phyloP scores from a whole-genome alignment of 1,139 yeast genomes.

The Geotrichum histeridarum region DNA sequence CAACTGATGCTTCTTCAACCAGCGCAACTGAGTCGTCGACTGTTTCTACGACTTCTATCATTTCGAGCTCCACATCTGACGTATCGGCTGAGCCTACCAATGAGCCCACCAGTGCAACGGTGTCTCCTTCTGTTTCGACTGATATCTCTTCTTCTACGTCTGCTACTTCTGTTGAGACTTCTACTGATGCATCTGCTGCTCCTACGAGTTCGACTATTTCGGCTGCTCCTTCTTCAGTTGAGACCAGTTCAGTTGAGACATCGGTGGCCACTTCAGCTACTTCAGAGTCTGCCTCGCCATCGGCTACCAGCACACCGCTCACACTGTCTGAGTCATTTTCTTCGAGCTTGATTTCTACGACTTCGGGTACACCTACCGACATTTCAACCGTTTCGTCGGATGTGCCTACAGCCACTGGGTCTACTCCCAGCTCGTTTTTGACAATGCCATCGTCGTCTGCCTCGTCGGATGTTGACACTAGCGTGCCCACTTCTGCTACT shows the following conservation, averaged over 20 bases:
- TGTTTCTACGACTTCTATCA: neutral
- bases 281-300: neutral
- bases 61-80: too few species aligned
- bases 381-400: constrained; percentile 12
- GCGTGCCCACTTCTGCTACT: constrained; percentile 19
- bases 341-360: constrained; percentile 1
- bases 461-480: neutral
- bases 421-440: constrained; percentile 7
- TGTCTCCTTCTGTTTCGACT: neutral
- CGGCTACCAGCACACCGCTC: constrained; percentile 1
- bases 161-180: neutral
- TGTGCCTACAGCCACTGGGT: constrained; percentile 6
- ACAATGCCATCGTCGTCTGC: constrained; percentile 14
- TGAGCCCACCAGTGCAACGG: neutral
- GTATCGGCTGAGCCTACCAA: neutral
- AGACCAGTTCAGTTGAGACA: neutral
- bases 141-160: neutral
- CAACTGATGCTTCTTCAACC: neutral
- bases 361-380: constrained; percentile 1
- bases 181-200: neutral
- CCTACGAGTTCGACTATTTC: neutral
- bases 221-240: neutral
- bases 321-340: neutral
- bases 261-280: neutral
- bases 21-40: constrained; percentile 3